phyloP scores from a whole-genome alignment of 768 basidiomycete genomes.

The Baorangia bicolor region DNA sequence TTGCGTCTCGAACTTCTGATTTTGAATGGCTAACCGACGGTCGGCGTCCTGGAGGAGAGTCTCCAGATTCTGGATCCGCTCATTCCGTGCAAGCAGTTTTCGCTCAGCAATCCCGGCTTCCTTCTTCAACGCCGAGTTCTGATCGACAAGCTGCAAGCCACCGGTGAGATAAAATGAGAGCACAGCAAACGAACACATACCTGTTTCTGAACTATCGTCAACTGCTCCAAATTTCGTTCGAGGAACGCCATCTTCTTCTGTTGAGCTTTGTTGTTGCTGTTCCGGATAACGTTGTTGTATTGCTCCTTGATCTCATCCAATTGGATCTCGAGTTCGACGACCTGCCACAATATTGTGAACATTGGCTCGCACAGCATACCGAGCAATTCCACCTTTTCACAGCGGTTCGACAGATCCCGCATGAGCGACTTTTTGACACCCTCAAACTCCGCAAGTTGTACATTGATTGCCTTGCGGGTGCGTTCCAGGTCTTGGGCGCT shows the following conservation, averaged over 20 bases:
- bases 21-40: slow-evolving; percentile 86
- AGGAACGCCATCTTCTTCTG: slow-evolving; percentile 99
- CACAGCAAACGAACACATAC: slow-evolving; percentile 39
- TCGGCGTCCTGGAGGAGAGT: slow-evolving; percentile 91
- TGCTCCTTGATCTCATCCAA: slow-evolving; percentile 98
- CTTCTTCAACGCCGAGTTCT: slow-evolving; percentile 96
- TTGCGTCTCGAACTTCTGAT: slow-evolving; percentile 94
- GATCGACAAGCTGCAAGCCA: slow-evolving; percentile 83
- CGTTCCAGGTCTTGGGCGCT: slow-evolving; percentile 97
- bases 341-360: slow-evolving; percentile 47
- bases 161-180: slow-evolving; percentile 7
- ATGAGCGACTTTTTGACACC: slow-evolving; percentile 98
- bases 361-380: slow-evolving; percentile 9
- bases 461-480: slow-evolving; percentile 93
- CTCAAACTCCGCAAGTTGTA: slow-evolving; percentile 98
- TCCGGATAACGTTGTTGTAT: slow-evolving; percentile 97
- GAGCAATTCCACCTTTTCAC: slow-evolving; percentile 78
- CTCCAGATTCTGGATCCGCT: slow-evolving; percentile 97
- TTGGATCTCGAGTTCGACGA: slow-evolving; percentile 98
- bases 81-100: slow-evolving; percentile 93
- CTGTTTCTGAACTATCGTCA: slow-evolving; percentile 97
- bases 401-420: slow-evolving; percentile 98
- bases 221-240: slow-evolving; percentile 92
- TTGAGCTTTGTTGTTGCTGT: slow-evolving; percentile 97
- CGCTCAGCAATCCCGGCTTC: slow-evolving; percentile 96